Percentiles rank a stretch among this genome's conserved stretches.
phyloP scores from a whole-genome alignment of 805 yeast genomes.

The Candida takata region DNA sequence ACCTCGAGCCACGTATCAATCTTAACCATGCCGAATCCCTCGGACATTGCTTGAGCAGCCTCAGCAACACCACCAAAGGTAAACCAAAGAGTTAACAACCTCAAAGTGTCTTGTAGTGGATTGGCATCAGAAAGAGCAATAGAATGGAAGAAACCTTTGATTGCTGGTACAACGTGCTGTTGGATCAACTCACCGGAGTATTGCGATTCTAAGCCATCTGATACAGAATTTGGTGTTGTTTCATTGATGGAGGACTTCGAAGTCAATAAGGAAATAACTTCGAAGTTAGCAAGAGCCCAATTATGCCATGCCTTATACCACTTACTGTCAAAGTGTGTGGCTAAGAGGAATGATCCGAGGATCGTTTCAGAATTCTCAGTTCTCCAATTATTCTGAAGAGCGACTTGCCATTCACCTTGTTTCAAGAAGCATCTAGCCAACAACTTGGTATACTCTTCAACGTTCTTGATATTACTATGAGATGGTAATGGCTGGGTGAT shows the following conservation, averaged over 20 bases:
- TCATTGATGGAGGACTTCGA: slow-evolving; percentile 28
- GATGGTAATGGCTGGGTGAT: slow-evolving; percentile 82
- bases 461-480: slow-evolving; percentile 50
- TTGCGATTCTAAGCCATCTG: slow-evolving; percentile 17
- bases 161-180: slow-evolving; percentile 92
- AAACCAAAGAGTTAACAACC: slow-evolving; percentile 91
- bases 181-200: slow-evolving; percentile 53
- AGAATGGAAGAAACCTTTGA: slow-evolving; percentile 91
- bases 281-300: slow-evolving; percentile 98
- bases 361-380: slow-evolving; percentile 73
- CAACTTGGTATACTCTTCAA: slow-evolving; percentile 74
- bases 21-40: slow-evolving; percentile 83
- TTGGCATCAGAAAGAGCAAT: slow-evolving; percentile 81
- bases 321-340: slow-evolving; percentile 85
- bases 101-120: slow-evolving; percentile 86
- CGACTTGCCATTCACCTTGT: slow-evolving; percentile 98
- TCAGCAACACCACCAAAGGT: slow-evolving; percentile 91
- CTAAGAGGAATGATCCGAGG: slow-evolving; percentile 83
- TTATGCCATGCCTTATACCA: slow-evolving; percentile 99
- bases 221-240: slow-evolving; percentile 18
- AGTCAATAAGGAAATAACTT: slow-evolving; percentile 67
- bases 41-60: slow-evolving; percentile 83
- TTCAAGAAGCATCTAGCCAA: slow-evolving; percentile 92
- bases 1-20: slow-evolving; percentile 95
- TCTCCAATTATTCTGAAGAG: slow-evolving; percentile 74